These are phyloP conservation scores for Fomitopsis betulina DNA, from an alignment of 1,284 basidiomycete species.

Conservation along the genomic window DNA sequence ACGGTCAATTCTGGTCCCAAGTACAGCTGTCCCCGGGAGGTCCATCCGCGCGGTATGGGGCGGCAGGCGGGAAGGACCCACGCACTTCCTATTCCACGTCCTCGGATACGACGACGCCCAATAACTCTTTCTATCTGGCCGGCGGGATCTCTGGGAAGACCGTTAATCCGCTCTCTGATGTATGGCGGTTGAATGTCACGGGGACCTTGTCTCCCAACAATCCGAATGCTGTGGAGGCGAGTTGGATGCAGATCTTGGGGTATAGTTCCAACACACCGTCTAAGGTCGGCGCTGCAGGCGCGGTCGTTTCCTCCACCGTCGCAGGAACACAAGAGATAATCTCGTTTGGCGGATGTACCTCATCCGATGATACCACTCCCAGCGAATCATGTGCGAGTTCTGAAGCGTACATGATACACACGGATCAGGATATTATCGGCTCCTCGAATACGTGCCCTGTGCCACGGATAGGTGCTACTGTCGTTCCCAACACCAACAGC, in stretches of 20 bases:
- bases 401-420: constrained; percentile 51
- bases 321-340: constrained; percentile 33
- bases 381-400: constrained; percentile 50
- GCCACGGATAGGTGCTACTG: constrained; percentile 56
- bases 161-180: constrained; percentile 48
- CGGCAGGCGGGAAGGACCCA: constrained; percentile 66
- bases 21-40: constrained; percentile 45
- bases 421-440: constrained; percentile 31
- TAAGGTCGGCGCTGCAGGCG: constrained; percentile 53
- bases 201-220: constrained; percentile 69
- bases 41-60: constrained; percentile 61
- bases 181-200: constrained; percentile 64
- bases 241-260: constrained; percentile 47
- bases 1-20: constrained; percentile 67
- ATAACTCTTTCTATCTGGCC: constrained; percentile 64
- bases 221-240: constrained; percentile 42
- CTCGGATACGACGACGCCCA: constrained; percentile 41
- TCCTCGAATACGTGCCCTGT: constrained; percentile 54
- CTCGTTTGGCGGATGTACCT: constrained; percentile 58
- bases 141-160: constrained; percentile 55
- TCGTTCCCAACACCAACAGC: constrained; percentile 57
- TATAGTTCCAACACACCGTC: constrained; percentile 34
- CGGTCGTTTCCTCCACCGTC: constrained; percentile 17
- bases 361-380: constrained; percentile 21
- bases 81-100: constrained; percentile 38